Evolutionary conservation across 2,329 filamentous ascomycete species (phyloP).

Genomic region (Fusarium sp.): DNA sequence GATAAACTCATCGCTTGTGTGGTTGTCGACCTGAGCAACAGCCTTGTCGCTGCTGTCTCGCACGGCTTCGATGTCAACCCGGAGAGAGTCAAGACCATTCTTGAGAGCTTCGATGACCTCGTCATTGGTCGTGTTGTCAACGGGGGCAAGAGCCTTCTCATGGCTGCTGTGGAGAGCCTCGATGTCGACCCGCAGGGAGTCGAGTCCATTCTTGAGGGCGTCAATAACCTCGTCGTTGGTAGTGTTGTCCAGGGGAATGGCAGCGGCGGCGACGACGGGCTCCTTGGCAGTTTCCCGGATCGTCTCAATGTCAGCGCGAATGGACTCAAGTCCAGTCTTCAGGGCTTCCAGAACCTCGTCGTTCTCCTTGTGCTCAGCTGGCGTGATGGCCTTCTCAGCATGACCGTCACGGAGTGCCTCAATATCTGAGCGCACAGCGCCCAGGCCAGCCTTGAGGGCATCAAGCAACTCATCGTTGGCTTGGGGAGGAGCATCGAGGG

Average conservation of each 20-base stretch:
- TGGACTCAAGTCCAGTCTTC: slow-evolving; percentile 36
- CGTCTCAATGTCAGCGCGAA: slow-evolving; percentile 38
- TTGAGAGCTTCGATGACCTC: slow-evolving; percentile 36
- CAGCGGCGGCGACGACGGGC: slow-evolving; percentile 28
- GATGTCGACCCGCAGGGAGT: slow-evolving; percentile 74
- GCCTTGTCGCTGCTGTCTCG: slow-evolving; percentile 64
- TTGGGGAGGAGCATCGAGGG: slow-evolving; percentile 52
- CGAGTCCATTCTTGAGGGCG: slow-evolving; percentile 76
- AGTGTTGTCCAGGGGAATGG: slow-evolving; percentile 70
- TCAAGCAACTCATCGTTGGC: slow-evolving; percentile 89
- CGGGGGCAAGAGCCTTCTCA: slow-evolving; percentile 40
- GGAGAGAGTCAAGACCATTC: slow-evolving; percentile 37
- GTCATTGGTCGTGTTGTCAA: slow-evolving; percentile 34
- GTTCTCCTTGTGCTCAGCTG: slow-evolving; percentile 63
- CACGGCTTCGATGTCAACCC: slow-evolving; percentile 51
- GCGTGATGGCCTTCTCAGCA: slow-evolving; percentile 53
- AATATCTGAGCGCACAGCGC: slow-evolving; percentile 77
- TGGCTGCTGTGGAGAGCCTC: slow-evolving; percentile 72
- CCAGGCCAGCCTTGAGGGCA: slow-evolving; percentile 81
- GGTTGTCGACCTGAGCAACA: slow-evolving; percentile 17
- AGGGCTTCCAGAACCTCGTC: slow-evolving; percentile 81
- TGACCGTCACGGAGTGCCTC: slow-evolving; percentile 71
- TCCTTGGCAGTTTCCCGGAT: slow-evolving; percentile 61
- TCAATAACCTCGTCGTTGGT: slow-evolving; percentile 83
- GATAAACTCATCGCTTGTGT: slow-evolving; percentile 35